Evolutionary conservation across 257 asterid species (phyloP).

Genomic region (Ophiorrhiza pumila): DNA sequence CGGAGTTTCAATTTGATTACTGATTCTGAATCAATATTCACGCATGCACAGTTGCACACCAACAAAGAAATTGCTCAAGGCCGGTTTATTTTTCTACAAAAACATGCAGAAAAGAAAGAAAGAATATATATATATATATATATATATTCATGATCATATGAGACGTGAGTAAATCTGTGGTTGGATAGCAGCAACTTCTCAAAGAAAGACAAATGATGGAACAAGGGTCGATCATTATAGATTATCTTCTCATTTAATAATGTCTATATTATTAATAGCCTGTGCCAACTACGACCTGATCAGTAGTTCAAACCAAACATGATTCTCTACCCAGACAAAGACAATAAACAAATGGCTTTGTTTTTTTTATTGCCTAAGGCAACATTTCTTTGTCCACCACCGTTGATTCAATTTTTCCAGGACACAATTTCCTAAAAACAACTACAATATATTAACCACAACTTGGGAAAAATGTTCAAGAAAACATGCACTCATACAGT

Average conservation of each 20-base stretch:
- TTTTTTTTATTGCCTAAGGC: background rate
- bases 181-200: background rate
- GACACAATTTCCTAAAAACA: background rate
- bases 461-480: background rate
- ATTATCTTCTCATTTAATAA: background rate
- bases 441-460: background rate
- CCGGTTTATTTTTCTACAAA: no score
- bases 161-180: background rate
- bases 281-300: constrained; percentile 12
- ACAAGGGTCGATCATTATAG: background rate
- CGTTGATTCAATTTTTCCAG: no score
- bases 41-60: no score
- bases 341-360: background rate
- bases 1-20: no score
- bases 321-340: background rate
- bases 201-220: background rate
- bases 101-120: no score
- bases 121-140: no score
- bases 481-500: no score
- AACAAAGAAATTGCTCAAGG: no score
- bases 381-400: no score
- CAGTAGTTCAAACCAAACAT: background rate
- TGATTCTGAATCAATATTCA: no score
- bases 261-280: background rate
- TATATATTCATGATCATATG: no score